phyloP scores from a whole-genome alignment of 1,284 basidiomycete genomes.

The Crepidotus sp. region DNA sequence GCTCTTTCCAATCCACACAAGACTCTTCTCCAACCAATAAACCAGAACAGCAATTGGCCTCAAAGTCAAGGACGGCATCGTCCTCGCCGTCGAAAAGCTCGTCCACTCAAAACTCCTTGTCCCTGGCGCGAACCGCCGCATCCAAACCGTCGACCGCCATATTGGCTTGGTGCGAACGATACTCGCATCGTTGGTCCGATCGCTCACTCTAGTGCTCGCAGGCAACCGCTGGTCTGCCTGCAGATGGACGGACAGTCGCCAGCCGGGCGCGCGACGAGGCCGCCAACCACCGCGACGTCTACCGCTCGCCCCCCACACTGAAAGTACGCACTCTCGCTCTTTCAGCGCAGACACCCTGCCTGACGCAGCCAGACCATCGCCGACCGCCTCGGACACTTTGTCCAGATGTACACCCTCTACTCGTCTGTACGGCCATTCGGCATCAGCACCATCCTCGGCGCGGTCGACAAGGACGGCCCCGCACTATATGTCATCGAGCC shows the following conservation, averaged over 20 bases:
- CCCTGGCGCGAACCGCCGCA: slow-evolving; percentile 86
- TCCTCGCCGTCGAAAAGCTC: slow-evolving; percentile 95
- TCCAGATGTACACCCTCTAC: slow-evolving; percentile 96
- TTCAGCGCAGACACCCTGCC: neutral
- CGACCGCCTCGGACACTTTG: slow-evolving; percentile 81
- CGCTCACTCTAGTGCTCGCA: slow-evolving; percentile 24
- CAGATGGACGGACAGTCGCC: slow-evolving; percentile 88
- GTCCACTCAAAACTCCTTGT: slow-evolving; percentile 97
- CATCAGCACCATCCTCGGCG: slow-evolving; percentile 85
- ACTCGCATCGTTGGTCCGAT: neutral
- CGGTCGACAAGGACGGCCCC: slow-evolving; percentile 86
- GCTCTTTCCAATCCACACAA: neutral
- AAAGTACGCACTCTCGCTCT: slow-evolving; percentile 48
- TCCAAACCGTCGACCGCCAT: slow-evolving; percentile 89
- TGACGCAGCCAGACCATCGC: slow-evolving; percentile 54
- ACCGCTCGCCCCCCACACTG: slow-evolving; percentile 70
- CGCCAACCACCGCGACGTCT: slow-evolving; percentile 65
- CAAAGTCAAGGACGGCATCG: slow-evolving; percentile 87
- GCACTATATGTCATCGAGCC: slow-evolving; percentile 90
- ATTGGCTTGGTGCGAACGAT: slow-evolving; percentile 68
- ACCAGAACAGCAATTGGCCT: slow-evolving; percentile 83
- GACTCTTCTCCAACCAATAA: slow-evolving; percentile 6
- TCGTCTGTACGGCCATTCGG: slow-evolving; percentile 98
- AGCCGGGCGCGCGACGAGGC: slow-evolving; percentile 85
- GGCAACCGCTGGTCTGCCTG: slow-evolving; percentile 90